phyloP scores from a whole-genome alignment of 768 basidiomycete species.

The Xerocomus brunneocitrinus region DNA sequence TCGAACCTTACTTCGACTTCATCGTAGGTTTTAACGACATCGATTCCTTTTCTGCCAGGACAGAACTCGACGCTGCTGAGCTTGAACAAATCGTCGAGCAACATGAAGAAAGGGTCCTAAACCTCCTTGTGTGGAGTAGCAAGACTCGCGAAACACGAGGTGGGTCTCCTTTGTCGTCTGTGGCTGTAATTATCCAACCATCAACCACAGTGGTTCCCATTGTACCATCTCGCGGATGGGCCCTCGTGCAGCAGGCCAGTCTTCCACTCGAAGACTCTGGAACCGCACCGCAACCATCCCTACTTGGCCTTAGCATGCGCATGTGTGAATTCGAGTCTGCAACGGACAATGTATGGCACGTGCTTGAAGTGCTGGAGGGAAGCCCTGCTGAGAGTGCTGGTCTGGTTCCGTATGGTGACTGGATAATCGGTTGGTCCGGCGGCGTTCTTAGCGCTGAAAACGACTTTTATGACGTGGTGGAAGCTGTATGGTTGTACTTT shows the following conservation, averaged over 20 bases:
- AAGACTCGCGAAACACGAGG: conserved; percentile 72
- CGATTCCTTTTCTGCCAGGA: conserved; percentile 43
- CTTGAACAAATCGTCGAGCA: conserved; percentile 79
- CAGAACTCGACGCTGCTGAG: conserved; percentile 60
- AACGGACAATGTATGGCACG: conserved; percentile 95
- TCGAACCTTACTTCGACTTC: conserved; percentile 94
- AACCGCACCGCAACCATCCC: conserved; percentile 63
- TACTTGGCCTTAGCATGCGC: conserved; percentile 92
- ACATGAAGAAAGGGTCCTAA: conserved; percentile 67
- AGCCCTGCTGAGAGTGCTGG: conserved; percentile 96
- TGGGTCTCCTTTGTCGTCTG: conserved; percentile 28
- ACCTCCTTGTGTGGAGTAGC: conserved; percentile 79
- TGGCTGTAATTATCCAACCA: neutral
- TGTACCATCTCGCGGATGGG: conserved; percentile 83
- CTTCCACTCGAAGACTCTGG: conserved; percentile 38
- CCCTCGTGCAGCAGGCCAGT: conserved; percentile 39
- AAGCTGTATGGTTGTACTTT: conserved; percentile 56
- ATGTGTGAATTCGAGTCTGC: conserved; percentile 88
- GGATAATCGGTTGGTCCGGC: conserved; percentile 89
- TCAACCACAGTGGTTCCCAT: conserved; percentile 67
- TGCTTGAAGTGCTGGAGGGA: conserved; percentile 93
- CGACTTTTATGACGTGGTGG: conserved; percentile 95
- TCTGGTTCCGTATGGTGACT: conserved; percentile 84
- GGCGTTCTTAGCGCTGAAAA: conserved; percentile 87
- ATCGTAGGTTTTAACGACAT: conserved; percentile 83